Base-by-base conservation (phyloP, 306 rosid genomes). In the Parietaria judaica region DNA sequence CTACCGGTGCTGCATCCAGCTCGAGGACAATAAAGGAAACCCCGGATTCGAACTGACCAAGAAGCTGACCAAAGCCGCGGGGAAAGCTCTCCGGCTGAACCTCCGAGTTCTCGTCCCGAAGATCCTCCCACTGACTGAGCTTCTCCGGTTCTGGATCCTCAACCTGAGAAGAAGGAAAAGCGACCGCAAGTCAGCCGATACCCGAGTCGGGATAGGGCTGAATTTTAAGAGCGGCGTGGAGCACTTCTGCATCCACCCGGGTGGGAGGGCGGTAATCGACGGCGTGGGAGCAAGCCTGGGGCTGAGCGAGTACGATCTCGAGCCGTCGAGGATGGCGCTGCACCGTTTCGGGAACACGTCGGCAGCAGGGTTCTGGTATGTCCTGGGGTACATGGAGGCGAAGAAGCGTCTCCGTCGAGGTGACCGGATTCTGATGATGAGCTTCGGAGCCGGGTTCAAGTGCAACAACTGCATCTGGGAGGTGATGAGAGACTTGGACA, bases 391-490 rank as follows among this genome's bases (percentile, higher is more conserved):
- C 79, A 91, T 91, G 97, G 96, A 91, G 55, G 97, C 96, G 0
- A 91, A 91, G 73, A 85, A 75, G 85, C 83, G 96, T 78, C 83
- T 91, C 0, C 83, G 78, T 67, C 83, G 80, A 63, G 91, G 91
- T 15, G 74, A 91, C 5, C 70, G 78, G 60, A 75, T 87, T 36
- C 65, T 90, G 52, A 87, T 91, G 97, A 81, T 84, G 6, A 88
- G 97, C 43, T 87, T 91, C 46, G 97, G 97, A 44, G 97, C 97
- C 0, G 96, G 97, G 5, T 87, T 83, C 56, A 83, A 83, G 90
- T 87, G 95, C 74, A 91, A 91, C 63, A 87, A 80, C 59, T 87
- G 92, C 71, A 80, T 87, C 60, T 90, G 96, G 97, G 97, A 84
- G 66, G 97, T 87, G 0, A 60, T 75, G 89, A 81, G 15, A 70